Percentiles rank a stretch among this genome's conserved stretches.
phyloP scores from a whole-genome alignment of 176 grass and related monocot species.

The Oropetium thomaeum region DNA sequence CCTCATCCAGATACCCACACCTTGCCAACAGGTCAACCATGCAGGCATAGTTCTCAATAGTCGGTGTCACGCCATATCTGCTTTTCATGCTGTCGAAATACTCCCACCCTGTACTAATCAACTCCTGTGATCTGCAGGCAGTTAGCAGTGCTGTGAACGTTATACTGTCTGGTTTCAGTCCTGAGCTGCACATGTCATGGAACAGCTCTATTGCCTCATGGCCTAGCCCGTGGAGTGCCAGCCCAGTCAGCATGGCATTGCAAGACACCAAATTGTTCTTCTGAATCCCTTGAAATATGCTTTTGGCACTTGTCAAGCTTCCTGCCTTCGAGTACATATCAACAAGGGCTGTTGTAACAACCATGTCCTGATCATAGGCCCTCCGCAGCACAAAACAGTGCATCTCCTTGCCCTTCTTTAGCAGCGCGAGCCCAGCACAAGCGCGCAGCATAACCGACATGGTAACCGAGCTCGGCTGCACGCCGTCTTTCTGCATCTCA shows the following conservation, averaged over 20 bases:
- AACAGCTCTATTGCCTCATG: slow-evolving; percentile 51
- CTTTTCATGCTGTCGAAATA: slow-evolving; percentile 72
- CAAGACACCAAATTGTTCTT: slow-evolving; percentile 67
- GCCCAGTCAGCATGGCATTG: slow-evolving; percentile 78
- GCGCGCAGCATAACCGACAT: slow-evolving; percentile 53
- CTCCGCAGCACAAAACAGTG: slow-evolving; percentile 58
- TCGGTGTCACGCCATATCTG: slow-evolving; percentile 48
- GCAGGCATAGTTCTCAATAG: slow-evolving; percentile 71
- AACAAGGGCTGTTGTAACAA: slow-evolving; percentile 55
- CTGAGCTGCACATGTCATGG: slow-evolving; percentile 52
- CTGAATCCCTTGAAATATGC: slow-evolving; percentile 42
- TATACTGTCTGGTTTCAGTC: slow-evolving; percentile 56
- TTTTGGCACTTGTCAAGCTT: slow-evolving; percentile 39
- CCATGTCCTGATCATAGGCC: slow-evolving; percentile 41
- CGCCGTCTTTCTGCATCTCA: slow-evolving; percentile 65
- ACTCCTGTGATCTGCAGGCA: slow-evolving; percentile 63
- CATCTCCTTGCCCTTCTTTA: slow-evolving; percentile 73
- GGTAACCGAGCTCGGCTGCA: slow-evolving; percentile 57
- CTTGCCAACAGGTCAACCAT: slow-evolving; percentile 86
- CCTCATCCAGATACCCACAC: slow-evolving; percentile 77
- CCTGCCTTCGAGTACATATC: slow-evolving; percentile 80
- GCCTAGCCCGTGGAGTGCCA: slow-evolving; percentile 57
- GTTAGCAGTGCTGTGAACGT: slow-evolving; percentile 84
- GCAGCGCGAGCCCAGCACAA: slow-evolving; percentile 53
- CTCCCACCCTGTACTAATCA: slow-evolving; percentile 68